phyloP scores from a whole-genome alignment of 768 basidiomycete genomes.

The Thelephora ganbajun region DNA sequence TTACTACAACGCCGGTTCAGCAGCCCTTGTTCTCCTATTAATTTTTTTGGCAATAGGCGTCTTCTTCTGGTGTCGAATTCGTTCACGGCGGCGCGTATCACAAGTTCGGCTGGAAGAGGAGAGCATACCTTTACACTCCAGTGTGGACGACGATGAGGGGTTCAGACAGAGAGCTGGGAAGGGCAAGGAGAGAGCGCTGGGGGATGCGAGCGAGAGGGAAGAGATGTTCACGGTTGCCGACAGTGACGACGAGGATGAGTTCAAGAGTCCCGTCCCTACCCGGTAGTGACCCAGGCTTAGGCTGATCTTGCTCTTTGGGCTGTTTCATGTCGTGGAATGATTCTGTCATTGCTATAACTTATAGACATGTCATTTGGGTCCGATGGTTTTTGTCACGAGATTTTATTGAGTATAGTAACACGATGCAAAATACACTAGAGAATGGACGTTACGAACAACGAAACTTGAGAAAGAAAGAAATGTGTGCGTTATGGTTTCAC shows the following conservation, averaged over 20 bases:
- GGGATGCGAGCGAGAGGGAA: constrained; percentile 8
- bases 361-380: background rate
- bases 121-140: constrained; percentile 42
- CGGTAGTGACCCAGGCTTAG: too few relatives aligned
- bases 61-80: constrained; percentile 58
- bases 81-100: constrained; percentile 30
- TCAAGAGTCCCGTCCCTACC: background rate
- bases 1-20: constrained; percentile 91
- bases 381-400: too few relatives aligned
- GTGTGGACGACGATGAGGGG: constrained; percentile 12
- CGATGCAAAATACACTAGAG: too few relatives aligned
- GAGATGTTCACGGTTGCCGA: constrained; percentile 32
- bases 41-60: constrained; percentile 51
- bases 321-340: too few relatives aligned
- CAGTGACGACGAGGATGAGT: constrained; percentile 27
- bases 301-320: too few relatives aligned
- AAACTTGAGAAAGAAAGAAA: constrained; percentile 4
- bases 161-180: constrained; percentile 12
- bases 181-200: constrained; percentile 21
- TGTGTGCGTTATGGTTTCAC: constrained; percentile 76
- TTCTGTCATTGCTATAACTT: too few relatives aligned
- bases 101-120: constrained; percentile 44
- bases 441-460: background rate
- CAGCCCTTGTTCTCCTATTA: constrained; percentile 68
- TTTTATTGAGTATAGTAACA: background rate